A percentile compares a stretch with the other conserved stretches of the same genome.
Conservation (phyloP, 1,139 yeast genomes). For the Ogataea hybrid region DNA sequence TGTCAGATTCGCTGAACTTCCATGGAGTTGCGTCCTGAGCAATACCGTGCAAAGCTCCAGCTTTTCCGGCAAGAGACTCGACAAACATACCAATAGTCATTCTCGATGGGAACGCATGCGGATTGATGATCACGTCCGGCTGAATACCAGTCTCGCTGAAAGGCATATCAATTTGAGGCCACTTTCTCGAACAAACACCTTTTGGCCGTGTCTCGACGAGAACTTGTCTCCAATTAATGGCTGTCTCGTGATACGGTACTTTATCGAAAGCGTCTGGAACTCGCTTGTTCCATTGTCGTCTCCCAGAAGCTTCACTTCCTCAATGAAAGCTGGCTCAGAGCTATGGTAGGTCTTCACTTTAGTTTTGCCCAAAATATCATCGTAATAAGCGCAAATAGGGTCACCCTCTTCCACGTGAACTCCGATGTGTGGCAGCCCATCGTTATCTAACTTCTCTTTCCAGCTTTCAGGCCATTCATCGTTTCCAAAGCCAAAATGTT, state of each 20-base stretch:
- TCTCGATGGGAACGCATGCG: slow-evolving; percentile 99
- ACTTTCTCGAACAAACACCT: slow-evolving; percentile 97
- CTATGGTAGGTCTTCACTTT: slow-evolving; percentile 92
- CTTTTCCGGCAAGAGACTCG: slow-evolving; percentile 95
- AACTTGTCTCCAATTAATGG: slow-evolving; percentile 98
- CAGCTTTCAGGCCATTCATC: slow-evolving; percentile 92
- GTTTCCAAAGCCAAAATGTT: slow-evolving; percentile 91
- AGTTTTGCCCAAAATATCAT: slow-evolving; percentile 88
- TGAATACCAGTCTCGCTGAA: slow-evolving; percentile 94
- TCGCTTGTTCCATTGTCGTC: slow-evolving; percentile 78
- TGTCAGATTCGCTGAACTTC: slow-evolving; percentile 86
- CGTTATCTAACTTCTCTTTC: slow-evolving; percentile 84
- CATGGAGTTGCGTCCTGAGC: slow-evolving; percentile 98
- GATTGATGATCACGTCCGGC: slow-evolving; percentile 96
- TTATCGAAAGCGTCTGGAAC: slow-evolving; percentile 82
- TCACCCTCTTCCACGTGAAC: slow-evolving; percentile 90
- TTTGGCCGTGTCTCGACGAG: slow-evolving; percentile 98
- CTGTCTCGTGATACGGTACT: slow-evolving; percentile 86
- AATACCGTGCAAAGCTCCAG: slow-evolving; percentile 97
- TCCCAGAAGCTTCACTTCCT: slow-evolving; percentile 89
- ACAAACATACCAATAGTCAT: slow-evolving; percentile 99
- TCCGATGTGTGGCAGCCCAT: slow-evolving; percentile 93
- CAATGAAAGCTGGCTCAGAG: slow-evolving; percentile 91
- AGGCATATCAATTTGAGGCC: slow-evolving; percentile 98
- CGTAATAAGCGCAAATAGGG: slow-evolving; percentile 90